A percentile compares a stretch with the other conserved stretches of the same genome.
Conservation (phyloP, 208 protist species). For the Crithidia expoeki region DNA sequence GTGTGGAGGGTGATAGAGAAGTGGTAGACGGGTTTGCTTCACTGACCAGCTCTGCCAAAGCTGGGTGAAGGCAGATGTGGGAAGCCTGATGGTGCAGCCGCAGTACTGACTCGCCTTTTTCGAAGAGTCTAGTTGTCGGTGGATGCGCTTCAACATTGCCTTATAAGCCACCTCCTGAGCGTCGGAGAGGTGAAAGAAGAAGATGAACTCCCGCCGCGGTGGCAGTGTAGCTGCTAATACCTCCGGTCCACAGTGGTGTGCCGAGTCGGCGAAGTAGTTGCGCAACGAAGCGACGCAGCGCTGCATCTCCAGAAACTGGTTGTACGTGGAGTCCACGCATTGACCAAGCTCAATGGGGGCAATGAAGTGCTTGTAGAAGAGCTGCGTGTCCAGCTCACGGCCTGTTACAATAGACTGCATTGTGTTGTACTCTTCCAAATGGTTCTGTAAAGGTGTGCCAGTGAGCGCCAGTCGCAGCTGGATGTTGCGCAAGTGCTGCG, state of each 20-base stretch:
- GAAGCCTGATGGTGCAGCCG: constrained; percentile 73
- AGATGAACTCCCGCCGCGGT: constrained; percentile 62
- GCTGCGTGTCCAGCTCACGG: constrained; percentile 41
- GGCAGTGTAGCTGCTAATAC: constrained; percentile 74
- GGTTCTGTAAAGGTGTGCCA: constrained; percentile 90
- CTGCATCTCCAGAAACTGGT: constrained; percentile 83
- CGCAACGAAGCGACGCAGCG: constrained; percentile 73
- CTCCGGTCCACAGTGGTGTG: constrained; percentile 80
- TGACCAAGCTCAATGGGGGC: constrained; percentile 67
- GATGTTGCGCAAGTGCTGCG: constrained; percentile 48
- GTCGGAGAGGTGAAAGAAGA: constrained; percentile 66
- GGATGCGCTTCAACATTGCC: constrained; percentile 44
- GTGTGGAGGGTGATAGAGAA: not conserved
- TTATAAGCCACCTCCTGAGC: constrained; percentile 77
- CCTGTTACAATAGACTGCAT: constrained; percentile 87
- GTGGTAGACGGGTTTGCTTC: not conserved
- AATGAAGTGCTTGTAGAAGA: constrained; percentile 73
- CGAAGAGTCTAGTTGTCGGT: constrained; percentile 8
- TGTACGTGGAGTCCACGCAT: constrained; percentile 67
- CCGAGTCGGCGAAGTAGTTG: constrained; percentile 59
- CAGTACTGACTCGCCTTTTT: constrained; percentile 29
- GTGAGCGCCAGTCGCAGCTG: constrained; percentile 88
- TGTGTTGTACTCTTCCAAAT: constrained; percentile 89
- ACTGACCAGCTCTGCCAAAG: constrained; percentile 19
- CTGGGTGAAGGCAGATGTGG: constrained; percentile 78